These are phyloP conservation scores for Aspergillus brasiliensis DNA, from an alignment of 2,329 filamentous ascomycete species.

Conservation along the genomic window DNA sequence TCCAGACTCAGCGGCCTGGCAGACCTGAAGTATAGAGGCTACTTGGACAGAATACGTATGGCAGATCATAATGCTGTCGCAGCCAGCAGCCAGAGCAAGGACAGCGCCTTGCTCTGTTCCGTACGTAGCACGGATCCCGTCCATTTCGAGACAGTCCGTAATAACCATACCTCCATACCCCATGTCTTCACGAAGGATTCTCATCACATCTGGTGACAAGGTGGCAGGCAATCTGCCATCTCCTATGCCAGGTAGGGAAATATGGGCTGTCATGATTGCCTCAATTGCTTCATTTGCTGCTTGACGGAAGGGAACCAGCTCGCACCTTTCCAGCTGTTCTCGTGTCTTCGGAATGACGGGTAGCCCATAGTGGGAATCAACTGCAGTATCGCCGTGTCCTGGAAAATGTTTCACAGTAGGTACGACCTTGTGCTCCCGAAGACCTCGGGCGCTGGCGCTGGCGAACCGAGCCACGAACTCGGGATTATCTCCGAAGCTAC, in stretches of 20 bases:
- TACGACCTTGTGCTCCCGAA: slow-evolving; percentile 43
- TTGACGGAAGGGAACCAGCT: slow-evolving; percentile 48
- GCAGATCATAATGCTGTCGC: slow-evolving; percentile 51
- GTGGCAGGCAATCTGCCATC: slow-evolving; percentile 42
- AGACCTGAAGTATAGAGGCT: slow-evolving; percentile 42
- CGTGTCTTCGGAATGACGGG: slow-evolving; percentile 43
- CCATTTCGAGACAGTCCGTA: slow-evolving; percentile 51
- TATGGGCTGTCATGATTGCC: slow-evolving; percentile 50
- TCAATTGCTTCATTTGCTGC: slow-evolving; percentile 46
- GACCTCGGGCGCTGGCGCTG: slow-evolving; percentile 40
- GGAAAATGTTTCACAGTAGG: slow-evolving; percentile 51
- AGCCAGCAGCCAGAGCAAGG: slow-evolving; percentile 46
- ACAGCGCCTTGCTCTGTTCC: slow-evolving; percentile 46
- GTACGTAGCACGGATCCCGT: slow-evolving; percentile 45
- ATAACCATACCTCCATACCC: slow-evolving; percentile 48
- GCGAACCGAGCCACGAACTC: slow-evolving; percentile 46
- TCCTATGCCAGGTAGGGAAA: slow-evolving; percentile 42
- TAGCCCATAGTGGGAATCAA: slow-evolving; percentile 48
- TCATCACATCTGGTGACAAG: slow-evolving; percentile 39
- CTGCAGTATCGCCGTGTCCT: slow-evolving; percentile 48
- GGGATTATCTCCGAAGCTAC: slow-evolving; percentile 47
- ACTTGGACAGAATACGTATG: slow-evolving; percentile 47
- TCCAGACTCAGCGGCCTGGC: slow-evolving; percentile 40
- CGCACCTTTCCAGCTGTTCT: slow-evolving; percentile 42
- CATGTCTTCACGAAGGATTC: slow-evolving; percentile 46